These are phyloP conservation scores for Kodamaea anthophila DNA, from an alignment of 1,139 yeast genomes.

Conservation along the genomic window DNA sequence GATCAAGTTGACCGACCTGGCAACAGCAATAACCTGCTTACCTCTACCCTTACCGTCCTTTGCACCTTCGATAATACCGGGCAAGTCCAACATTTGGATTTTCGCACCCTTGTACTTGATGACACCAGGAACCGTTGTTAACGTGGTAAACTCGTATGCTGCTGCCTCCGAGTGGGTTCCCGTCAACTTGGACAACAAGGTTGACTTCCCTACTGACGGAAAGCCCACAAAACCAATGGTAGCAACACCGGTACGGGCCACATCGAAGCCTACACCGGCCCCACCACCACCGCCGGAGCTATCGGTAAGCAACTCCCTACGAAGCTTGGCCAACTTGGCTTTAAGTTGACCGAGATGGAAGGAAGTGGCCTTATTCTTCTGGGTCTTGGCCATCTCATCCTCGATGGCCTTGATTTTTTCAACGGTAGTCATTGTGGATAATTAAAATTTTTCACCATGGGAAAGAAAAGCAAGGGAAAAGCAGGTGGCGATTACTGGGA, in stretches of 20 bases:
- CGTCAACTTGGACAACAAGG: slow-evolving; percentile 78
- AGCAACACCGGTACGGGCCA: slow-evolving; percentile 96
- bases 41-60: slow-evolving; percentile 99
- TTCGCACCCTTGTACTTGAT: slow-evolving; percentile 95
- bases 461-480: slow-evolving; percentile 49
- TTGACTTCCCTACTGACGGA: slow-evolving; percentile 97
- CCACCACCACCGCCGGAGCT: slow-evolving; percentile 79
- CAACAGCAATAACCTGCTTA: slow-evolving; percentile 97
- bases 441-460: slow-evolving; percentile 21
- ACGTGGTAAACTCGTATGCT: slow-evolving; percentile 93
- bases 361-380: slow-evolving; percentile 91
- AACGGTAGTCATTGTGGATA: slow-evolving; percentile 68
- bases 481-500: slow-evolving; percentile 76
- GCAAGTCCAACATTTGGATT: slow-evolving; percentile 95
- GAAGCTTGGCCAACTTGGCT: slow-evolving; percentile 90
- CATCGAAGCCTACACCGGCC: slow-evolving; percentile 90
- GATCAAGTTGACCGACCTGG: slow-evolving; percentile 88
- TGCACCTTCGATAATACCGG: slow-evolving; percentile 99
- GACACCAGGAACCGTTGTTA: slow-evolving; percentile 96
- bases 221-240: slow-evolving; percentile 96
- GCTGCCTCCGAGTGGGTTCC: slow-evolving; percentile 98
- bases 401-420: slow-evolving; percentile 90
- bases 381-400: slow-evolving; percentile 93
- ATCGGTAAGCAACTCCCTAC: slow-evolving; percentile 84
- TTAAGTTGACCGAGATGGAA: slow-evolving; percentile 95